Conservation (phyloP, 345 rosid species). For the Citrus glauca region DNA sequence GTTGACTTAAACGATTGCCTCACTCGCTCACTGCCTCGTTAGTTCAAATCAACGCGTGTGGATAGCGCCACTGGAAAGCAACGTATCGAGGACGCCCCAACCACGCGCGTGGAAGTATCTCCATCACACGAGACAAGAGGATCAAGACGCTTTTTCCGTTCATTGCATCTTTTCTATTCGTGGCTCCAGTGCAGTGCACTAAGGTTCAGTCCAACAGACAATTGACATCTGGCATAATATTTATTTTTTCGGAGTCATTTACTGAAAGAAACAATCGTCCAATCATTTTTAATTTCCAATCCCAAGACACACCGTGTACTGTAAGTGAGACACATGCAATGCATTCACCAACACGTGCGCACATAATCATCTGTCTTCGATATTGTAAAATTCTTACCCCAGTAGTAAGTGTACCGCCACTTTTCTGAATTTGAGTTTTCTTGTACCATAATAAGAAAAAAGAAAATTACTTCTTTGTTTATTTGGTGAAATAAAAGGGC, state of each 20-base stretch:
- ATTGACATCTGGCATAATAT: background rate
- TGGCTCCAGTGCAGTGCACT: background rate
- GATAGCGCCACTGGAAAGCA: background rate
- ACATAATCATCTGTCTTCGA: background rate
- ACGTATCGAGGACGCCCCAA: background rate
- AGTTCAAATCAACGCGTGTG: constrained; percentile 20
- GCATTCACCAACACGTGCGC: background rate
- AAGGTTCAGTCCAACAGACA: background rate
- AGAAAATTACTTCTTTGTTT: no score
- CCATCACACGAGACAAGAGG: background rate
- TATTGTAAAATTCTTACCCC: background rate
- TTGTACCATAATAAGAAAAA: no score
- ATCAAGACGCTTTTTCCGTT: background rate
- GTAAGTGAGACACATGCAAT: background rate
- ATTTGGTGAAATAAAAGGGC: background rate
- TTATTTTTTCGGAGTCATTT: background rate
- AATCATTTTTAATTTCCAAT: background rate
- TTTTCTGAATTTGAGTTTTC: background rate
- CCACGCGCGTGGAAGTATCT: background rate
- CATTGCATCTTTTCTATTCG: background rate
- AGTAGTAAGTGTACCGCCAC: no score
- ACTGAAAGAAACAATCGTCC: background rate
- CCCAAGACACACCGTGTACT: background rate
- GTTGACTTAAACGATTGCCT: constrained; percentile 11
- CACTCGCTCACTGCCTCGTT: background rate